Conservation (phyloP, 768 basidiomycete species). For the Fistulinella prunicolor region DNA sequence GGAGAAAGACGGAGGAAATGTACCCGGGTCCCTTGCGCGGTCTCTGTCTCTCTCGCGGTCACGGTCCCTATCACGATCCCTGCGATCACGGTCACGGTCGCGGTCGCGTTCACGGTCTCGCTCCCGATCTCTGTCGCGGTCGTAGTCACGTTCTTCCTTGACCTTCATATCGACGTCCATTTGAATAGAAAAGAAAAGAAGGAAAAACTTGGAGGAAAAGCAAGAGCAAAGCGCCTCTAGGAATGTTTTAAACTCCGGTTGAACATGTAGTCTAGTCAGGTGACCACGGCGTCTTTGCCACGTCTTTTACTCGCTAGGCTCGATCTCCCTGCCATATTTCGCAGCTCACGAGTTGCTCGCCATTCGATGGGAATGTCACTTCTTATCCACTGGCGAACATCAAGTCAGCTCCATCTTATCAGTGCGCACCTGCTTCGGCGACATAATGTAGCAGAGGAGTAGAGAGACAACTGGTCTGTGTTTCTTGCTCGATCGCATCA, state of each 20-base stretch:
- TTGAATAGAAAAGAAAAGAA: slow-evolving; percentile 12
- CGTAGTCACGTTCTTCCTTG: slow-evolving; percentile 72
- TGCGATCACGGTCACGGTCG: slow-evolving; percentile 37
- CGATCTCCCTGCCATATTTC: no score
- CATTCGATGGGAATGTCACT: no score
- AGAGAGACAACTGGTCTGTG: no score
- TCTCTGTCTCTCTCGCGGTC: slow-evolving; percentile 44
- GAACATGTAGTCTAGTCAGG: slow-evolving; percentile 12
- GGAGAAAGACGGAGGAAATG: slow-evolving; percentile 12
- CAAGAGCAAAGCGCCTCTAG: slow-evolving; percentile 9
- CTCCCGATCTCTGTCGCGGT: slow-evolving; percentile 48
- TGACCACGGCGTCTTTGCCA: slow-evolving; percentile 10
- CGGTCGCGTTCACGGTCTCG: slow-evolving; percentile 36
- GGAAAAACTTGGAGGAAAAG: slow-evolving; percentile 8
- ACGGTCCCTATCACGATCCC: slow-evolving; percentile 46
- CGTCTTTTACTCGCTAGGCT: not conserved
- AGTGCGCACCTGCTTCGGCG: no score
- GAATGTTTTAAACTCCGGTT: slow-evolving; percentile 20
- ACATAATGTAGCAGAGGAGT: no score
- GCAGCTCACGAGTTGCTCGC: no score
- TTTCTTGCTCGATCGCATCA: no score
- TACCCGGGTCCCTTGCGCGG: slow-evolving; percentile 58
- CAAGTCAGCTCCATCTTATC: no score
- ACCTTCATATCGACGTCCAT: slow-evolving; percentile 85
- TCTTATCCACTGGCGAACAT: no score